Conservation (phyloP, 2,329 filamentous ascomycete species). For the Blumeria hordei region DNA sequence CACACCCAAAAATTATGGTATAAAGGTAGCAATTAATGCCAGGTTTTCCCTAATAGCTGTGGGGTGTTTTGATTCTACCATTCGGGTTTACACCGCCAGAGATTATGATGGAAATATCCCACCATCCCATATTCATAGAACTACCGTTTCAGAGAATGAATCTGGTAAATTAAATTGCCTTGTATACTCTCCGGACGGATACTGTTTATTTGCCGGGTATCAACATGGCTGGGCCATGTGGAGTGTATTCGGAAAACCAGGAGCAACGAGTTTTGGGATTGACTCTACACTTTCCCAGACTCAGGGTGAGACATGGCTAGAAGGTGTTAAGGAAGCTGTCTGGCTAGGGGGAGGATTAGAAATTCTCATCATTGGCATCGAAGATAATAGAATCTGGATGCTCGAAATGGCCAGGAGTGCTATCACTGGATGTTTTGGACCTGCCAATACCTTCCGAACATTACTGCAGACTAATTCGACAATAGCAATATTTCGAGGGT, state of each 20-base stretch:
- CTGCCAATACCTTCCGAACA: constrained; percentile 73
- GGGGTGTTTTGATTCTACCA: constrained; percentile 53
- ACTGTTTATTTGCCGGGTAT: constrained; percentile 85
- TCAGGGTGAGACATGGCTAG: constrained; percentile 68
- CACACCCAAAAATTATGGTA: constrained; percentile 32
- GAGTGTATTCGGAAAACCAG: constrained; percentile 89
- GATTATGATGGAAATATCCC: constrained; percentile 90
- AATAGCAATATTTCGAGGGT: constrained; percentile 80
- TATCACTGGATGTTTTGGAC: constrained; percentile 75
- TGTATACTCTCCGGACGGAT: constrained; percentile 81
- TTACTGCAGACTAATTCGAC: constrained; percentile 72
- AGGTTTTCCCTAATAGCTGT: constrained; percentile 83
- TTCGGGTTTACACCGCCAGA: constrained; percentile 75
- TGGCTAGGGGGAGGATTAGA: constrained; percentile 83
- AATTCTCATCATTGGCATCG: constrained; percentile 46
- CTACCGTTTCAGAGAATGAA: constrained; percentile 40
- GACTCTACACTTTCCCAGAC: constrained; percentile 36
- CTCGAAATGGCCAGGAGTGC: constrained; percentile 86
- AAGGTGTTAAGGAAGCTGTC: constrained; percentile 48
- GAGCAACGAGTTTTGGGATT: constrained; percentile 58
- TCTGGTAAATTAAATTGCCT: constrained; percentile 53
- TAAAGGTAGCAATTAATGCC: constrained; percentile 69
- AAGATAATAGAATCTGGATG: constrained; percentile 59
- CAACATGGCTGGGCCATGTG: constrained; percentile 84
- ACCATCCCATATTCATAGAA: constrained; percentile 51